Evolutionary conservation across 345 rosid genomes (phyloP), one percentile per base, ranked within the genome.

Genomic region (Pistacia vera): DNA sequence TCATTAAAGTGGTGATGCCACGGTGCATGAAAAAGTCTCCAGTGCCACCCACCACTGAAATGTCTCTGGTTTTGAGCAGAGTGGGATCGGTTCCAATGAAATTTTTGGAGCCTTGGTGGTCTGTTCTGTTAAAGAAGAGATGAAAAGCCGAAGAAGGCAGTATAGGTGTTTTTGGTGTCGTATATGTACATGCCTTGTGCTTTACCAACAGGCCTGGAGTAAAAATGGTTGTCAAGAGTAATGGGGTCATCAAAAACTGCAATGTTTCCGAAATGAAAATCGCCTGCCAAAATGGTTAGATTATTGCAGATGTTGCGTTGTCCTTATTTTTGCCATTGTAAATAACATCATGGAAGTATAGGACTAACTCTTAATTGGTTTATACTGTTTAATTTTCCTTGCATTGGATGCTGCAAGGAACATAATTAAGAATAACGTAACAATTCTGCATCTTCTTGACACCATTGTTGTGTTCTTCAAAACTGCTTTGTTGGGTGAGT

Each of bases 101-200:
- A 46, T 81, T 86, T 1, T 87, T 77, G 46, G 79, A 81, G 2
- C 93, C 89, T 14, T 51, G 28, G 10, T 80, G 68, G 18, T 73
- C 68, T 0, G 88, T 84, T 44, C 79, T 72, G 58, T 87, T 87
- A n/a, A 4, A 86, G 74, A 8, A 54, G 68, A 17, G 86, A 87
- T 0, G 83, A 33, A 41, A 87, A 87, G 8, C 85, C 86, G 4
- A 86, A 75, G 90, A 88, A 90, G 3, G 88, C 68, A 2, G 91
- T 86, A 83, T 46, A 88, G 12, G 81, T 77, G 70, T 78, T 73
- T 41, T 86, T 88, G 61, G 75, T 77, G 30, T 88, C 85, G 30
- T 86, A 88, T 1, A 86, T 0, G 63, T 83, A 88, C 77, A 83
- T 28, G 48, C 93, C 93, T 35, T 88, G 89, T 2, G 90, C 89